Evolutionary conservation across 2,329 filamentous ascomycete species (phyloP).

Genomic region (Stemphylium lycopersici): DNA sequence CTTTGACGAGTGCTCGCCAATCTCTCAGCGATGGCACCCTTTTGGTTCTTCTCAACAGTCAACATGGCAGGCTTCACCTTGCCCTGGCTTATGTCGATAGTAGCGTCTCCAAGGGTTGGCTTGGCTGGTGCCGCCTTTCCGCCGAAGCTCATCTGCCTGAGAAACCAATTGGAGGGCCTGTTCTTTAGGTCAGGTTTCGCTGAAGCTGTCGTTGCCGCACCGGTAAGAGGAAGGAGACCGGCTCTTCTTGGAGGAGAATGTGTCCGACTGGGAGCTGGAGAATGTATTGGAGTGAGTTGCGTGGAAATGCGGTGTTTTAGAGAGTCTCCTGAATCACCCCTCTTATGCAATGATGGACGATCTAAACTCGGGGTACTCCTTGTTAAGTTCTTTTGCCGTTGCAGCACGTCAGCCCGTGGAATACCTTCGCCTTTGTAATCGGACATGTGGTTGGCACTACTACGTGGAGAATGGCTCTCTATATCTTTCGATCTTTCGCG

Average conservation of each 20-base stretch:
- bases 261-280: constrained; percentile 37
- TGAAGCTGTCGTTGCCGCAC: constrained; percentile 5
- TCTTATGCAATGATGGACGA: constrained; percentile 27
- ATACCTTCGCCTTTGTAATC: constrained; percentile 21
- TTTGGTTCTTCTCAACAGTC: constrained; percentile 45
- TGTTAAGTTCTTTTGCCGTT: constrained; percentile 31
- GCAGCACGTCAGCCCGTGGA: constrained; percentile 41
- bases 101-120: constrained; percentile 37
- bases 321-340: constrained; percentile 36
- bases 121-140: constrained; percentile 38
- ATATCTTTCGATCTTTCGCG: constrained; percentile 25
- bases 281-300: constrained; percentile 31
- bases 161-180: constrained; percentile 43
- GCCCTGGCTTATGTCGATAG: constrained; percentile 41
- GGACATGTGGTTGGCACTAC: constrained; percentile 15
- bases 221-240: constrained; percentile 21
- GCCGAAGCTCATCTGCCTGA: constrained; percentile 50
- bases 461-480: constrained; percentile 31
- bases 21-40: constrained; percentile 44
- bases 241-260: constrained; percentile 37
- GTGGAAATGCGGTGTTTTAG: constrained; percentile 23
- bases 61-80: constrained; percentile 43
- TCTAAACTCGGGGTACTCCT: constrained; percentile 14
- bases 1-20: constrained; percentile 43
- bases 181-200: constrained; percentile 22